phyloP scores from a whole-genome alignment of 495 filamentous ascomycete genomes.

The Achaetomiella virescens region DNA sequence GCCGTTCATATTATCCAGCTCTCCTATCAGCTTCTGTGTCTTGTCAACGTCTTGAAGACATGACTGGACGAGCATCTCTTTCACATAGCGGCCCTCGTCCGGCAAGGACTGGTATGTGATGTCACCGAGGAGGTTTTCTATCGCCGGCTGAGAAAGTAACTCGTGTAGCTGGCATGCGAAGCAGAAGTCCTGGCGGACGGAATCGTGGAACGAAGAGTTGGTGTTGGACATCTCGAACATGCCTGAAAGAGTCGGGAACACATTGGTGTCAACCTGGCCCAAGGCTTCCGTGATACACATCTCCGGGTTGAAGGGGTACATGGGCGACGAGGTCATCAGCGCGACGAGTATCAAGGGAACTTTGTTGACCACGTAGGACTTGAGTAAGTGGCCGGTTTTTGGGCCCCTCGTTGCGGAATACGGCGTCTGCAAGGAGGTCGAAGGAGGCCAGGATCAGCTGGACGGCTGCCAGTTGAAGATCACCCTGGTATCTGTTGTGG shows the following conservation, averaged over 20 bases:
- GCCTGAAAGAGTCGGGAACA: constrained; percentile 72
- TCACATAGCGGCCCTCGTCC: constrained; percentile 63
- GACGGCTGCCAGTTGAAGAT: constrained; percentile 64
- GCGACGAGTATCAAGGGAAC: constrained; percentile 70
- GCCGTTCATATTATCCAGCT: constrained; percentile 89
- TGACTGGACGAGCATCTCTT: constrained; percentile 67
- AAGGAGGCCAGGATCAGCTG: constrained; percentile 85
- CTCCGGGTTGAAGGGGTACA: constrained; percentile 65
- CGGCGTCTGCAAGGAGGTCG: constrained; percentile 79
- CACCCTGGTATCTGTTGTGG: constrained; percentile 71
- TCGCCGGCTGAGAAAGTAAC: constrained; percentile 69
- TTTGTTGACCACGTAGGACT: constrained; percentile 92
- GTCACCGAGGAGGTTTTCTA: constrained; percentile 76
- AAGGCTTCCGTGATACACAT: constrained; percentile 76
- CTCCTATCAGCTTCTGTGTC: constrained; percentile 64
- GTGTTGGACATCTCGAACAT: constrained; percentile 71
- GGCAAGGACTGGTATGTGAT: constrained; percentile 79
- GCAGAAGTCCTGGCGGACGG: constrained; percentile 84
- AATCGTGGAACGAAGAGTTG: constrained; percentile 66
- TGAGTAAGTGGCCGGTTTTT: constrained; percentile 70
- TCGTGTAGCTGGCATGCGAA: constrained; percentile 85
- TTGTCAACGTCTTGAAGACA: constrained; percentile 65
- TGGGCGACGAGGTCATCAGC: constrained; percentile 43
- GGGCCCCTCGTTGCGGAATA: constrained; percentile 68
- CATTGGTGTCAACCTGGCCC: constrained; percentile 65